These are phyloP conservation scores for Saxophila tyrrhenica DNA, from an alignment of 495 filamentous ascomycete species.

Conservation along the genomic window DNA sequence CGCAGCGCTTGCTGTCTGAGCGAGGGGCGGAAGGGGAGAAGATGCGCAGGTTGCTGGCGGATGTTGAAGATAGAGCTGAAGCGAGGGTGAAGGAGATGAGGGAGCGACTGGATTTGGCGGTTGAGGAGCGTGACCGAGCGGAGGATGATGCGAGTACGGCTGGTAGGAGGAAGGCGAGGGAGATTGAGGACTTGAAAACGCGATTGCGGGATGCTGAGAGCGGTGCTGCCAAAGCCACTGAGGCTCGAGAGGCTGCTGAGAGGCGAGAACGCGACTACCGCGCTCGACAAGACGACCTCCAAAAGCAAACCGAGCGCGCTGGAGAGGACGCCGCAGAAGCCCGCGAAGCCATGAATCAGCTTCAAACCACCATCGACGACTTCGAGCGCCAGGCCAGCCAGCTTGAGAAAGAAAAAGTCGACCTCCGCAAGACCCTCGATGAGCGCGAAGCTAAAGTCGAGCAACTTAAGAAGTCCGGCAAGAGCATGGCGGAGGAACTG, in stretches of 20 bases:
- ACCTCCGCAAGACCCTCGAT: conserved; percentile 63
- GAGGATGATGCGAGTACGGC: conserved; percentile 79
- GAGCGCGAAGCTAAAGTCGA: conserved; percentile 66
- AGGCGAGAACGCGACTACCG: conserved; percentile 62
- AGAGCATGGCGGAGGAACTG: conserved; percentile 42
- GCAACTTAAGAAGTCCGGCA: conserved; percentile 64
- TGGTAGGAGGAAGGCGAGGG: conserved; percentile 62
- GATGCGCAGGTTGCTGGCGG: conserved; percentile 78
- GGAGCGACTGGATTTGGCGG: conserved; percentile 72
- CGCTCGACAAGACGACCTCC: conserved; percentile 59
- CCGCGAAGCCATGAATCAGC: conserved; percentile 61
- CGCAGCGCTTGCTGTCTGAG: conserved; percentile 77
- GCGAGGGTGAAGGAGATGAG: conserved; percentile 75
- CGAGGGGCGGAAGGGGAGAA: conserved; percentile 91
- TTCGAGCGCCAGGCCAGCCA: conserved; percentile 75
- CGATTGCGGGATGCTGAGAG: conserved; percentile 72
- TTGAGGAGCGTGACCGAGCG: conserved; percentile 83
- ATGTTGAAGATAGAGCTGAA: conserved; percentile 75
- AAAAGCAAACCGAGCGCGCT: conserved; percentile 54
- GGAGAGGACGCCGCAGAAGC: conserved; percentile 62
- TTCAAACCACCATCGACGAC: conserved; percentile 72
- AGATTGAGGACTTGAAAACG: conserved; percentile 74
- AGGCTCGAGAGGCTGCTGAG: conserved; percentile 61
- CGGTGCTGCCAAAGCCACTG: conserved; percentile 52
- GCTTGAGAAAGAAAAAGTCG: conserved; percentile 66